These are phyloP conservation scores for Rheum nobile DNA, from an alignment of 148 eudicot genomes.

Conservation along the genomic window DNA sequence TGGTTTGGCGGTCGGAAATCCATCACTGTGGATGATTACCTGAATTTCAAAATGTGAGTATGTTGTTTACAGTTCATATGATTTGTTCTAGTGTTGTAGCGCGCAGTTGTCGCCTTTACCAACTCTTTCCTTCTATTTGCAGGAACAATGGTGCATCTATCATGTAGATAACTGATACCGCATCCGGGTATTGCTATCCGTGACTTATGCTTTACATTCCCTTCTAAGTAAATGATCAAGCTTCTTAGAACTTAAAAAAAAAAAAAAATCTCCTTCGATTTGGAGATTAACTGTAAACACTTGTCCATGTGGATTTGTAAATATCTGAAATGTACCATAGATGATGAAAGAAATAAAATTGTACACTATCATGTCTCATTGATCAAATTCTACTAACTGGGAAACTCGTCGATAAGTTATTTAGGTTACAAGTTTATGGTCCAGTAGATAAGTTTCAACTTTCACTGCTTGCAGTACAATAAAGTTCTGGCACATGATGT, in stretches of 20 bases:
- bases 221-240: neutral
- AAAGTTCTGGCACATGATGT: too few species aligned
- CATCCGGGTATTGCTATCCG: neutral
- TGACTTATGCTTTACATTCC: neutral
- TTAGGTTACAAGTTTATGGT: too few species aligned
- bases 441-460: too few species aligned
- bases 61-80: neutral
- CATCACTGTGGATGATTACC: constrained; percentile 76
- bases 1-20: constrained; percentile 88
- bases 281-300: neutral
- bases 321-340: neutral
- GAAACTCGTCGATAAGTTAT: too few species aligned
- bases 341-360: neutral
- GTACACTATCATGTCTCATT: neutral
- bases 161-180: neutral
- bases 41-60: constrained; percentile 45
- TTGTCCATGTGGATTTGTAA: neutral
- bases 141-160: neutral
- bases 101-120: neutral
- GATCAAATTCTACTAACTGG: too few species aligned
- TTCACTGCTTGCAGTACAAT: too few species aligned
- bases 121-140: neutral
- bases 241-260: too few species aligned
- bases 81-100: neutral
- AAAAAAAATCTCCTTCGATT: too few species aligned